These are phyloP conservation scores for Chenopodium berlandieri DNA, from an alignment of 148 eudicot genomes.

Conservation along the genomic window DNA sequence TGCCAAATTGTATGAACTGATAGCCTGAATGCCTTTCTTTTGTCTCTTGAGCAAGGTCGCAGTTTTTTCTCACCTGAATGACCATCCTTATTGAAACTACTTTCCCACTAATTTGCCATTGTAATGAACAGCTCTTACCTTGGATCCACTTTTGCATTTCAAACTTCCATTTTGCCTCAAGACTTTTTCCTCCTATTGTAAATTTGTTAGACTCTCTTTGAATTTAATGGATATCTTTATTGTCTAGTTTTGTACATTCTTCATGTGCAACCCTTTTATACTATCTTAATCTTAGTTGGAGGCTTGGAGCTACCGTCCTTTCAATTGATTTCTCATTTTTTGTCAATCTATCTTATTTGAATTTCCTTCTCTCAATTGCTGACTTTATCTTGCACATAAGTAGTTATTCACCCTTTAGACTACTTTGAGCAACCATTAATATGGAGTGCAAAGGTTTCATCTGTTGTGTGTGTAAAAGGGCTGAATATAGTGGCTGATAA, in stretches of 20 bases:
- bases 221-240: too few relatives aligned
- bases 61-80: background rate
- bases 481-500: background rate
- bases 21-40: background rate
- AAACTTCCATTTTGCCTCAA: background rate
- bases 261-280: background rate
- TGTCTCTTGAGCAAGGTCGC: background rate
- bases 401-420: background rate
- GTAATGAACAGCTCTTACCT: background rate
- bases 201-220: background rate
- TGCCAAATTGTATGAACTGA: background rate
- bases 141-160: background rate
- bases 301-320: background rate
- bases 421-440: background rate
- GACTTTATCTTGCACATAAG: background rate
- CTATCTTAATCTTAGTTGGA: background rate
- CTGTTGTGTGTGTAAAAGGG: background rate
- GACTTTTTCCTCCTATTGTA: too few relatives aligned
- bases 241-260: background rate
- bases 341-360: background rate
- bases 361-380: background rate
- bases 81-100: background rate
- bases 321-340: background rate
- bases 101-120: background rate
- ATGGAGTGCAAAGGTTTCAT: background rate